Evolutionary conservation across 75 land plant species (phyloP), one percentile per base, ranked within the genome.

Genomic region (Picea glauca): DNA sequence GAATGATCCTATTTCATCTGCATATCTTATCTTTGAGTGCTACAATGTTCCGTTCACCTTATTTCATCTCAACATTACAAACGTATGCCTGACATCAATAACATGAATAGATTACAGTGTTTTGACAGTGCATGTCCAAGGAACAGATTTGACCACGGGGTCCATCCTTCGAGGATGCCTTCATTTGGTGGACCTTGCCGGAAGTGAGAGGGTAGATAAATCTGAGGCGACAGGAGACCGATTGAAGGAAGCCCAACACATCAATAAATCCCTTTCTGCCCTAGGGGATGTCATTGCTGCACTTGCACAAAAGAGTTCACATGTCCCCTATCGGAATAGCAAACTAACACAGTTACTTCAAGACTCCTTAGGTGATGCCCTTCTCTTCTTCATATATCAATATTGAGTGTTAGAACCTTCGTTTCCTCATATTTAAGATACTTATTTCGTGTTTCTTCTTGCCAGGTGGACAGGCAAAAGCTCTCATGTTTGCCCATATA

Each of bases 341-440:
- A 91, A 91, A 78, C 88, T 91, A n/a, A 91, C 93, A 23, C 93
- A 91, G 86, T 82, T 91, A 13, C 79, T 91, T 17, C 93, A 91
- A 81, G 93, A 91, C 68, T 87, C 91, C 38, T 81, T 89, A 83
- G 93, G 93, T 91, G 31, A 30, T 31, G 33, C 46, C 40, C 17
- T 17, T 20, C 26, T 31, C 38, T 58, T 57, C 38, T 38, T 58
- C n/a, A n/a, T 78, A 6, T 23, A 5, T 59, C 77, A 83, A 60
- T 18, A 32, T 43, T 32, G 20, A 46, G 14, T 40, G 7, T n/a
- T 72, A 21, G 15, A 30, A 35, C 56, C 17, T 68, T n/a, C 14
- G 15, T 66, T 13, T 78, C 1, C 56, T n/a, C 54, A 46, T 38
- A 13, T 65, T 78, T 40, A 40, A 17, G 31, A 40, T 14, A 12